These are phyloP conservation scores for Hypoxylon sp. DNA, from an alignment of 2,329 filamentous ascomycete genomes.

Conservation along the genomic window DNA sequence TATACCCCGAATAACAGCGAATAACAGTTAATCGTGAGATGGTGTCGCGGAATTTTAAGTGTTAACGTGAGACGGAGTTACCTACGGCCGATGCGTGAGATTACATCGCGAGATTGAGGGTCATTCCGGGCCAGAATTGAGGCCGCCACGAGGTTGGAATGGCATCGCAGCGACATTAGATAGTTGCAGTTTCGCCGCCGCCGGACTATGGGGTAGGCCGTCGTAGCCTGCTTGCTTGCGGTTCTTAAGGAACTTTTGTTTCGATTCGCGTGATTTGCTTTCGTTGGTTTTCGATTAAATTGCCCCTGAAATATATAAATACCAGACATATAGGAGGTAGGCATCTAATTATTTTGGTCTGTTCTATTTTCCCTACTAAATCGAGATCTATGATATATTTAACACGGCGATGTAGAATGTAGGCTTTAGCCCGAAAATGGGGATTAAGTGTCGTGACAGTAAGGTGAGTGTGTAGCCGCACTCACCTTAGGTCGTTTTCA, in stretches of 20 bases:
- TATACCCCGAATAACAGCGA: slow-evolving; percentile 29
- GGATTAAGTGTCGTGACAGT: neutral
- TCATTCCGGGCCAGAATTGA: neutral
- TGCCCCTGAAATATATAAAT: neutral
- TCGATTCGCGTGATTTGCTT: neutral
- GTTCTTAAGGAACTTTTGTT: neutral
- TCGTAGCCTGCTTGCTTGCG: neutral
- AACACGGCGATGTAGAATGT: neutral
- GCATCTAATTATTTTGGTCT: too few species aligned
- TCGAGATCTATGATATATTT: neutral
- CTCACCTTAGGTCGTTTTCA: neutral
- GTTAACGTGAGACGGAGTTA: slow-evolving; percentile 4
- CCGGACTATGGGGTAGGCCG: neutral
- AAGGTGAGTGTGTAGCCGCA: neutral
- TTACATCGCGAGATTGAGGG: slow-evolving; percentile 18
- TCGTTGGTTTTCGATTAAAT: neutral
- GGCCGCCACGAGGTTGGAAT: slow-evolving; percentile 9
- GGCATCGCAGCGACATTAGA: neutral
- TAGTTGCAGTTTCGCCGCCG: slow-evolving; percentile 4
- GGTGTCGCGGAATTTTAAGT: neutral
- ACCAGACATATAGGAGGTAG: too few species aligned
- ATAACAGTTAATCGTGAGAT: slow-evolving; percentile 1
- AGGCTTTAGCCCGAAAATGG: neutral
- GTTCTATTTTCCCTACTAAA: neutral
- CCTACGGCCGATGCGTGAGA: neutral